Percentiles rank a stretch among this genome's conserved stretches.
Conservation (phyloP, 164 flowering plant species). For the Chimonanthus salicifolius region DNA sequence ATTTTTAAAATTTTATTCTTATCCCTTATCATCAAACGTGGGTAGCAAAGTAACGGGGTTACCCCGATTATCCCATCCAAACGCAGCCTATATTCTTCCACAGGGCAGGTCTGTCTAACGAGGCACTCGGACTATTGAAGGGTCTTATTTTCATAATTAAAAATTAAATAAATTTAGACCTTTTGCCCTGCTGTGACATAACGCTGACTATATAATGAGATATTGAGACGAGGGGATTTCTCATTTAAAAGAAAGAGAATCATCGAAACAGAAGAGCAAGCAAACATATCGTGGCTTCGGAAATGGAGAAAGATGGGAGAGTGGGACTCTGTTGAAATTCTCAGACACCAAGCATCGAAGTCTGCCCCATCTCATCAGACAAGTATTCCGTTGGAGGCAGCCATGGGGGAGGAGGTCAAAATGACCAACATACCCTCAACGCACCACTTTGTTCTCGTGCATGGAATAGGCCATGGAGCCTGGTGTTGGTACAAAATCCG, state of each 20-base stretch:
- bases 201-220: too few relatives aligned
- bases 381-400: neutral
- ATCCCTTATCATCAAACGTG: too few relatives aligned
- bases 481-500: slow-evolving; percentile 94
- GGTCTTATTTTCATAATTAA: too few relatives aligned
- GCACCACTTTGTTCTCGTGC: slow-evolving; percentile 67
- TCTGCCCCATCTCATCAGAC: neutral
- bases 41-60: too few relatives aligned
- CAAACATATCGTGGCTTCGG: neutral
- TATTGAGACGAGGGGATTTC: neutral
- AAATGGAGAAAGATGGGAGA: too few relatives aligned
- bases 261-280: neutral
- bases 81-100: too few relatives aligned
- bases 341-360: neutral
- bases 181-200: too few relatives aligned
- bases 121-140: too few relatives aligned
- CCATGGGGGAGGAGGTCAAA: slow-evolving; percentile 8
- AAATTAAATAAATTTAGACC: too few relatives aligned
- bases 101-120: too few relatives aligned
- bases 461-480: slow-evolving; percentile 61
- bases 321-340: neutral
- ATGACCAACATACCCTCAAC: neutral
- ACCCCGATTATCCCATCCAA: too few relatives aligned
- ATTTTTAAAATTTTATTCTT: too few relatives aligned
- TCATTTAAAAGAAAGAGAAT: neutral